Percentiles rank a stretch among this genome's conserved stretches.
Conservation (phyloP, 108 stramenopile species). For the Aurantiochytrium sp. region DNA sequence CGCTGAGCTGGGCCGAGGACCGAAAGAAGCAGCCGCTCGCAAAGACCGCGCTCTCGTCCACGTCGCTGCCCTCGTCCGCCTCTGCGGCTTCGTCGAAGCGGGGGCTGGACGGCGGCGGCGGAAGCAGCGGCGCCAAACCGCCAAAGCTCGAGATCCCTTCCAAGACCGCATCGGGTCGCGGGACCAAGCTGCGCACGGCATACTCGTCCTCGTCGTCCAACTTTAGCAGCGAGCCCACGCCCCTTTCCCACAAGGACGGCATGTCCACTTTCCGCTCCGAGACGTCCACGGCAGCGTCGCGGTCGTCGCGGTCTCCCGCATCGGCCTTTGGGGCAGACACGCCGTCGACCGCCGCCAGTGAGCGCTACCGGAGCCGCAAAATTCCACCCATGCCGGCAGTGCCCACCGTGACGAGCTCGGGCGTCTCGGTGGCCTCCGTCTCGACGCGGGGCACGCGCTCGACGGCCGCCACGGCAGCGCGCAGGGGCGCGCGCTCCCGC, state of each 20-base stretch:
- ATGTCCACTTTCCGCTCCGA: not conserved
- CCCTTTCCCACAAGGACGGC: not conserved
- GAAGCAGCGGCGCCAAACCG: not conserved
- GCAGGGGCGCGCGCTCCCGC: not conserved
- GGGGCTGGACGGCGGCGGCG: no score
- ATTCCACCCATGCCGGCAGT: not conserved
- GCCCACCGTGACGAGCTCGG: not conserved
- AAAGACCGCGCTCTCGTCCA: not conserved
- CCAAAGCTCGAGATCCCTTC: not conserved
- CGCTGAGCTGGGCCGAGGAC: not conserved
- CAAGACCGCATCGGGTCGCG: not conserved
- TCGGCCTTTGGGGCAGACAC: not conserved
- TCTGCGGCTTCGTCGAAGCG: no score
- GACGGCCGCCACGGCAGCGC: not conserved
- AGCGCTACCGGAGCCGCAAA: not conserved
- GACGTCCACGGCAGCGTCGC: not conserved
- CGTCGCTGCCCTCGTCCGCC: no score
- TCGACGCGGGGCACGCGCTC: not conserved
- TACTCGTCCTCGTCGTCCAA: not conserved
- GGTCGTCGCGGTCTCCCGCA: not conserved
- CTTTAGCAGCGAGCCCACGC: not conserved
- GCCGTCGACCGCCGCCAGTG: not conserved
- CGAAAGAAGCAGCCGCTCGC: not conserved
- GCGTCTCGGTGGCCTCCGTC: not conserved
- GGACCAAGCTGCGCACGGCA: not conserved